phyloP scores from a whole-genome alignment of 257 asterid species.

The Rhazya stricta region DNA sequence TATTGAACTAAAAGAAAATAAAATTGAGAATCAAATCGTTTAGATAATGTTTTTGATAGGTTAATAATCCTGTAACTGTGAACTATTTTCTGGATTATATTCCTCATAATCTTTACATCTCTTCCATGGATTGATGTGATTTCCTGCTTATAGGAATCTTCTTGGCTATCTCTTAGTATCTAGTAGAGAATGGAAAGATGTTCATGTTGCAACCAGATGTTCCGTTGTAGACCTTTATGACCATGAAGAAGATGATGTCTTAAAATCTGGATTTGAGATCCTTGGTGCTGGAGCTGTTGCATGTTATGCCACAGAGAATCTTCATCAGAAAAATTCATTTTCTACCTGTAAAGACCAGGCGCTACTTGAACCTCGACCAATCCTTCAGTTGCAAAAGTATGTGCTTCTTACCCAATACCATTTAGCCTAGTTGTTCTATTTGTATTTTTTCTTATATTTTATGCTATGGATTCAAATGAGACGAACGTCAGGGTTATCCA shows the following conservation, averaged over 20 bases:
- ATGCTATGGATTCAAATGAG: neutral
- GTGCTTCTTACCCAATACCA: neutral
- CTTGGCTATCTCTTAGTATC: slow-evolving; percentile 67
- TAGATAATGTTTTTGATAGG: neutral
- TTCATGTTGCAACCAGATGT: slow-evolving; percentile 63
- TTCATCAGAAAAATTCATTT: slow-evolving; percentile 28
- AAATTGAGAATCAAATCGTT: neutral
- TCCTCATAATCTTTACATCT: neutral
- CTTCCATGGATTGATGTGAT: slow-evolving; percentile 22
- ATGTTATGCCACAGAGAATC: slow-evolving; percentile 48
- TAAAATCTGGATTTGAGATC: slow-evolving; percentile 63
- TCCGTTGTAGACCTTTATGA: slow-evolving; percentile 41
- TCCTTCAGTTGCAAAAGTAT: slow-evolving; percentile 67
- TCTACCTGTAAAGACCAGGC: slow-evolving; percentile 46
- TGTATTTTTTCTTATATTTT: neutral
- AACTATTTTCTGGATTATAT: neutral
- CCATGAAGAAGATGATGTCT: slow-evolving; percentile 35
- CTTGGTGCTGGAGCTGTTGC: slow-evolving; percentile 85
- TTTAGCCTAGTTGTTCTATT: neutral
- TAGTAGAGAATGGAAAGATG: slow-evolving; percentile 66
- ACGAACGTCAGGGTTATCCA: neutral
- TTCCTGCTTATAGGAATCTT: slow-evolving; percentile 55
- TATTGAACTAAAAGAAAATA: neutral
- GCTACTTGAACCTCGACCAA: slow-evolving; percentile 37
- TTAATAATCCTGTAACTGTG: neutral